These are phyloP conservation scores for Murraya koenigii DNA, from an alignment of 345 rosid species.

Conservation along the genomic window DNA sequence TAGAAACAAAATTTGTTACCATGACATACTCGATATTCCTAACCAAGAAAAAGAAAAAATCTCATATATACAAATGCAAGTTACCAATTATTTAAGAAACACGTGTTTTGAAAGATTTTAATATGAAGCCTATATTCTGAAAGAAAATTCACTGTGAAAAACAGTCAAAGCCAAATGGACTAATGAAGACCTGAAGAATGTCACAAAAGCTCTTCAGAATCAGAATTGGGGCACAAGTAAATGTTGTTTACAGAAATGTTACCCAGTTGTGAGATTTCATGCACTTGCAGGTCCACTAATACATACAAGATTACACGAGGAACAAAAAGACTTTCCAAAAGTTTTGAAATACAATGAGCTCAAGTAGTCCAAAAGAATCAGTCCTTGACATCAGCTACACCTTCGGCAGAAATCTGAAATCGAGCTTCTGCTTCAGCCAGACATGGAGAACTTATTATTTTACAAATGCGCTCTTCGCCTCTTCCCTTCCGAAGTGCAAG, in stretches of 20 bases:
- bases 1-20: no score
- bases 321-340: background rate
- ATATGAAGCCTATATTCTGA: background rate
- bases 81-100: background rate
- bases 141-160: background rate
- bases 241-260: background rate
- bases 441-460: conserved; percentile 96
- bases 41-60: no score
- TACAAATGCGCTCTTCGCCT: conserved; percentile 94
- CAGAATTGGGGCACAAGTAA: background rate
- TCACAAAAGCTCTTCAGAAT: background rate
- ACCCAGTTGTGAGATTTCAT: background rate
- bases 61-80: background rate
- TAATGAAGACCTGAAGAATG: background rate
- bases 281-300: background rate
- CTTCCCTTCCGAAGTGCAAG: conserved; percentile 90
- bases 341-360: background rate
- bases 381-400: conserved; percentile 84
- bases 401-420: conserved; percentile 82
- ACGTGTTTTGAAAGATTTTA: no score
- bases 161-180: background rate
- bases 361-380: conserved; percentile 26
- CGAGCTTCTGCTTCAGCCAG: conserved; percentile 92
- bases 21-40: no score
- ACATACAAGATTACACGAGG: background rate